Percentiles rank a stretch among this genome's conserved stretches.
Evolutionary conservation across 2,329 filamentous ascomycete species (phyloP).

Genomic region (Bipolaris victoriae): DNA sequence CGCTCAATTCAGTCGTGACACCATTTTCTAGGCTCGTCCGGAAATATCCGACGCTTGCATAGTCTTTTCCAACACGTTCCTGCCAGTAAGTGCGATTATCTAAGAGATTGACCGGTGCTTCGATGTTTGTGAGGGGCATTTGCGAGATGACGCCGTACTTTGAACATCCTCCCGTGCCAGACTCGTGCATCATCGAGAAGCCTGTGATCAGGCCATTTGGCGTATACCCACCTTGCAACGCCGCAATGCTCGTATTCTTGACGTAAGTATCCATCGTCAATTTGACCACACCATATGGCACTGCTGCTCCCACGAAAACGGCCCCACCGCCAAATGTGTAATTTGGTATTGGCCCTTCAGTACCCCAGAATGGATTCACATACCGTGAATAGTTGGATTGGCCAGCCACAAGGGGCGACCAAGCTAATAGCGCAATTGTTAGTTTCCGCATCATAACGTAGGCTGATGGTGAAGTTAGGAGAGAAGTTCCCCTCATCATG

Average conservation of each 20-base stretch:
- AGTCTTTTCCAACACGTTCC: slow-evolving; percentile 42
- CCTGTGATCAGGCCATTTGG: slow-evolving; percentile 46
- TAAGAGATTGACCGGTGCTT: slow-evolving; percentile 45
- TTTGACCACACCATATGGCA: slow-evolving; percentile 47
- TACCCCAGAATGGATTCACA: slow-evolving; percentile 60
- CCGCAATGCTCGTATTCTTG: slow-evolving; percentile 28
- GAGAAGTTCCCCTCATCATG: background rate
- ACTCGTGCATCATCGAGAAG: slow-evolving; percentile 46
- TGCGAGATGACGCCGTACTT: slow-evolving; percentile 70
- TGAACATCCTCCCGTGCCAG: slow-evolving; percentile 67
- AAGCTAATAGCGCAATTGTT: background rate
- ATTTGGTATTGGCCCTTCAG: slow-evolving; percentile 54
- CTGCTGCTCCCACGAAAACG: slow-evolving; percentile 42
- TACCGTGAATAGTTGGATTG: slow-evolving; percentile 49
- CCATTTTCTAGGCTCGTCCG: slow-evolving; percentile 62
- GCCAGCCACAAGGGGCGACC: background rate
- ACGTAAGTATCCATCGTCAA: slow-evolving; percentile 45
- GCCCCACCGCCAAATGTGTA: slow-evolving; percentile 51
- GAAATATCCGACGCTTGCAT: slow-evolving; percentile 67
- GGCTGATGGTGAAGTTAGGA: background rate
- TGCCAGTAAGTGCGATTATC: slow-evolving; percentile 52
- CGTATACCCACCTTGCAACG: slow-evolving; percentile 47
- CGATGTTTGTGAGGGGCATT: slow-evolving; percentile 55
- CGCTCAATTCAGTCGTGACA: slow-evolving; percentile 64
- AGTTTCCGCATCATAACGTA: background rate